phyloP scores from a whole-genome alignment of 306 rosid genomes.

The Mimosa bimucronata region DNA sequence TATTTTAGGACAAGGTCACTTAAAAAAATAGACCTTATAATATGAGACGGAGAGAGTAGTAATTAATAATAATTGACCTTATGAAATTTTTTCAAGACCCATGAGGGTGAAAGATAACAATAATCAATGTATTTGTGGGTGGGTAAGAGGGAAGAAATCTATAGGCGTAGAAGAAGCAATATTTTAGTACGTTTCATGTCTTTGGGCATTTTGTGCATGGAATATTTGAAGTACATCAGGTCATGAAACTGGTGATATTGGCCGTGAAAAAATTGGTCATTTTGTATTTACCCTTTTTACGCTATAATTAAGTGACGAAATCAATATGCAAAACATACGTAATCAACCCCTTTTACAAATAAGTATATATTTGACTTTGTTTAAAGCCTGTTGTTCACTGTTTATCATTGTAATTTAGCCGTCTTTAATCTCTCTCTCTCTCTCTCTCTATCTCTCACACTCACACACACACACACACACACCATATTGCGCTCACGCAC shows the following conservation, averaged over 20 bases:
- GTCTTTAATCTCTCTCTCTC: conserved; percentile 29
- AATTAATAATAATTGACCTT: not conserved
- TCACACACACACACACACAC: no score
- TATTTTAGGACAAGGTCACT: no score
- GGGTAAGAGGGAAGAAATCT: not conserved
- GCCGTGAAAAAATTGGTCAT: conserved; percentile 22
- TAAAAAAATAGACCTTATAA: no score
- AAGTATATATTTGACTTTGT: conserved; percentile 48
- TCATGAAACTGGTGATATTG: not conserved
- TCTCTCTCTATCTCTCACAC: no score
- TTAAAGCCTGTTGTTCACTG: conserved; percentile 11
- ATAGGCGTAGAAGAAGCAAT: conserved; percentile 23
- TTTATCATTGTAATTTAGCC: not conserved
- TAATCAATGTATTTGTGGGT: not conserved
- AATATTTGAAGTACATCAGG: conserved; percentile 30
- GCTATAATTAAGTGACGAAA: conserved; percentile 45
- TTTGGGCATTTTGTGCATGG: conserved; percentile 38
- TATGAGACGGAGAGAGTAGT: no score
- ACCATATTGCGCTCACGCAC: conserved; percentile 37
- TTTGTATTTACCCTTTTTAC: conserved; percentile 31
- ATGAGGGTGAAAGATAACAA: not conserved
- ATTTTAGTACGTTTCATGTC: conserved; percentile 1
- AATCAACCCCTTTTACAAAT: conserved; percentile 26
- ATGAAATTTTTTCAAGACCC: not conserved
- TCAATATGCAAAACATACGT: conserved; percentile 62